Evolutionary conservation across 805 yeast genomes (phyloP).

Genomic region (Starmerella bombi): DNA sequence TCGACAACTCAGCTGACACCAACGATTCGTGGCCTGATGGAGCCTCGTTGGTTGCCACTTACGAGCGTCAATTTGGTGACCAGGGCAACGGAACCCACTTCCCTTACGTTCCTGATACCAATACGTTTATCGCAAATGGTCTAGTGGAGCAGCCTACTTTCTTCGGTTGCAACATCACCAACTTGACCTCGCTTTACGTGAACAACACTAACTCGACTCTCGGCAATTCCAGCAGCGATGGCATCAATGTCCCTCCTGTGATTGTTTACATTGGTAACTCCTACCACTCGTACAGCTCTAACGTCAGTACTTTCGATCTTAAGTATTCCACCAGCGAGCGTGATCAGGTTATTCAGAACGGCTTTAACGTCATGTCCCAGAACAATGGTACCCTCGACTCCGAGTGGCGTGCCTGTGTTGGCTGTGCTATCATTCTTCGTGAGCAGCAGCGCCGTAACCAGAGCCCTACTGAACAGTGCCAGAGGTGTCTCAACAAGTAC

Average conservation of each 20-base stretch:
- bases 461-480: conserved; percentile 56
- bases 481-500: conserved; percentile 54
- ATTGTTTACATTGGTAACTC: conserved; percentile 67
- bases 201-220: not conserved
- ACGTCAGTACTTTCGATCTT: conserved; percentile 59
- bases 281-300: conserved; percentile 50
- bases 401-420: conserved; percentile 63
- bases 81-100: conserved; percentile 22
- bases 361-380: conserved; percentile 60
- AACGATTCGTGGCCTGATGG: conserved; percentile 25
- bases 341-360: conserved; percentile 52
- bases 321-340: conserved; percentile 48
- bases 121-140: conserved; percentile 43
- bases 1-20: conserved; percentile 29
- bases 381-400: conserved; percentile 55
- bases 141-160: conserved; percentile 43
- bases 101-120: conserved; percentile 23
- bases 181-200: conserved; percentile 49
- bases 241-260: conserved; percentile 42
- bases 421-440: conserved; percentile 76
- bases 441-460: conserved; percentile 56
- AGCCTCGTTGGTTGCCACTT: conserved; percentile 28
- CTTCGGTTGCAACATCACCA: conserved; percentile 62
- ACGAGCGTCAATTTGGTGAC: conserved; percentile 22
- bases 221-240: not conserved